These are phyloP conservation scores for Boletus bicolor DNA, from an alignment of 768 basidiomycete genomes.

Conservation along the genomic window DNA sequence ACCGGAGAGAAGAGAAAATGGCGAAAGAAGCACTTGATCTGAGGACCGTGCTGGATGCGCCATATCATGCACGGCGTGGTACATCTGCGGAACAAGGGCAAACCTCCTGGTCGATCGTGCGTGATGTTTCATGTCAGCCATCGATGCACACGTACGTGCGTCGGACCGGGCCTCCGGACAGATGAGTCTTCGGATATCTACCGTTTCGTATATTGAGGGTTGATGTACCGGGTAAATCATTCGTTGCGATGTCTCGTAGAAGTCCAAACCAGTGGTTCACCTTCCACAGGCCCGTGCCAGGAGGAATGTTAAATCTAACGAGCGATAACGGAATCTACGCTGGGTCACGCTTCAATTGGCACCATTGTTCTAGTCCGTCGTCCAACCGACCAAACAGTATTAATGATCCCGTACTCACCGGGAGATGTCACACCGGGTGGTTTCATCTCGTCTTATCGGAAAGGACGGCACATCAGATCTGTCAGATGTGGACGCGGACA, in stretches of 20 bases:
- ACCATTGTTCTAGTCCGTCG: conserved; percentile 4
- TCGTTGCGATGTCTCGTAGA: not conserved
- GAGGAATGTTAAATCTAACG: not conserved
- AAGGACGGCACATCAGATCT: not conserved
- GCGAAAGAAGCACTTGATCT: not conserved
- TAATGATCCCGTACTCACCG: not conserved
- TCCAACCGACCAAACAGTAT: not conserved
- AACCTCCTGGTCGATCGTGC: not conserved
- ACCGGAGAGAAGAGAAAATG: not conserved
- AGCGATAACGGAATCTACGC: not conserved
- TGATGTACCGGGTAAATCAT: too few species aligned
- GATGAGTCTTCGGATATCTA: not conserved
- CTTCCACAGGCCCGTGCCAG: not conserved
- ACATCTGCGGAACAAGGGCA: not conserved
- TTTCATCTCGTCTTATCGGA: not conserved
- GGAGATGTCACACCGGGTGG: not conserved
- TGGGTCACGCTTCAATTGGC: not conserved
- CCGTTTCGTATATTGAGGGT: not conserved
- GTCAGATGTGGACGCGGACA: not conserved
- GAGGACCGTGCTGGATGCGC: not conserved
- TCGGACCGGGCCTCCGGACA: not conserved
- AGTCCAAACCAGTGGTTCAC: not conserved
- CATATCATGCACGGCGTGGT: not conserved
- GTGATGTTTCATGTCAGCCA: not conserved
- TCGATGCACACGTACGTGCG: not conserved